Evolutionary conservation across 2,329 filamentous ascomycete genomes (phyloP), one percentile per base, ranked within the genome.

Genomic region (Penicillium decumbens): DNA sequence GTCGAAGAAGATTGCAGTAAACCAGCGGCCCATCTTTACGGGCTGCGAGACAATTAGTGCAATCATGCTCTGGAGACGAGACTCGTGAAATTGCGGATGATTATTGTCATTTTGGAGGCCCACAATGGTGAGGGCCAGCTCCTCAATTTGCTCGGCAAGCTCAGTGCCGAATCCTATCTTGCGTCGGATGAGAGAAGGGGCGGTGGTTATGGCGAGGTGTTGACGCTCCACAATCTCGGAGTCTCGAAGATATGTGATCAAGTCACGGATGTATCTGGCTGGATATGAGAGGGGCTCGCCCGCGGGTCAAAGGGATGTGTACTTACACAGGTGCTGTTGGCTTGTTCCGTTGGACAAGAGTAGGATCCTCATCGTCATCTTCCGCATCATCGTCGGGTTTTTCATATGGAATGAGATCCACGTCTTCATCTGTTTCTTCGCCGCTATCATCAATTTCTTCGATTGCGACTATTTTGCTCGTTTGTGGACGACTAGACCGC

Each of bases 321-420:
- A 72, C 74, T 65, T 72, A 79, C 64, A 98, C 90, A 1, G 93
- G 93, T 0, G 89, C 81, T 50, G 81, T 87, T 20, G 86, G 81
- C 60, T 93, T 96, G 68, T 93, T 84, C 12, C 91, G 81, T 49
- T 87, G 85, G 41, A 97, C 80, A 15, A 95, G 75, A 0, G 90
- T 95, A 4, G 93, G 85, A 60, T 98, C 95, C 32, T 96, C 91
- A 49, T 96, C 90, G 0, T 89, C 92, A 65, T 98, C 93, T 65
- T 95, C 89, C 0, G 83, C 80, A 58, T 98, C 93, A 1, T 88
- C 90, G 62, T 89, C 88, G 0, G 89, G 89, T 66, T 95, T 96
- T 12, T 81, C 80, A 59, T 96, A 95, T 0, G 88, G 81, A 2
- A 82, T 75, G 1, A 97, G 74, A 51, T 88, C 87, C 13, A 85